A percentile compares a stretch with the other conserved stretches of the same genome.
Evolutionary conservation across 2,329 filamentous ascomycete species (phyloP).

Genomic region (Paraphoma chrysanthemicola): DNA sequence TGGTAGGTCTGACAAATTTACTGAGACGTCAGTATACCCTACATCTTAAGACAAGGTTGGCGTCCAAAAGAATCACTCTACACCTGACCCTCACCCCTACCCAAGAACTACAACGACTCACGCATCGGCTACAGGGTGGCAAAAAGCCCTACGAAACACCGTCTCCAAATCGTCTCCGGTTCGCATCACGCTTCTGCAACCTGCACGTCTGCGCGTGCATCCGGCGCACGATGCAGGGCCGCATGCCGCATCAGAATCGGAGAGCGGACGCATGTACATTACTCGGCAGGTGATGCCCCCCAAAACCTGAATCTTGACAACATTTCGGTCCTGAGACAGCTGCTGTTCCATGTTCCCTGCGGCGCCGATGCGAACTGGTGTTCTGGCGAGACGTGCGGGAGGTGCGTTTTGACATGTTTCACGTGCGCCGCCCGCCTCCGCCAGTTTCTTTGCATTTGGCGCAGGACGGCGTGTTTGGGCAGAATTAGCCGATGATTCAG

Average conservation of each 20-base stretch:
- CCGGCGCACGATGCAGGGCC: conserved; percentile 13
- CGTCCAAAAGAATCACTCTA: too few relatives aligned
- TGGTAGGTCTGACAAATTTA: too few relatives aligned
- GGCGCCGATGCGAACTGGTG: conserved; percentile 3
- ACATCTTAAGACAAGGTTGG: too few relatives aligned
- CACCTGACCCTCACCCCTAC: too few relatives aligned
- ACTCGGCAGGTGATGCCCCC: conserved; percentile 13
- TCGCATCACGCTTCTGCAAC: conserved; percentile 1
- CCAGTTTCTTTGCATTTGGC: not conserved
- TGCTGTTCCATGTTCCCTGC: too few relatives aligned
- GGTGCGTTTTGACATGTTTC: conserved; percentile 4
- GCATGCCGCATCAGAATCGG: conserved; percentile 3
- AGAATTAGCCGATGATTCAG: not conserved
- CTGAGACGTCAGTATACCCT: too few relatives aligned
- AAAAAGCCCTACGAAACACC: not conserved
- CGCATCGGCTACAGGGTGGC: not conserved
- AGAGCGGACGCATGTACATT: conserved; percentile 18
- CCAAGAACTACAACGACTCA: not conserved
- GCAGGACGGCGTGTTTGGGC: not conserved
- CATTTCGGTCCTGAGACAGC: not conserved
- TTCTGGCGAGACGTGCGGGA: not conserved
- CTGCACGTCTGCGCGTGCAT: conserved; percentile 2
- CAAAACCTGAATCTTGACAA: not conserved
- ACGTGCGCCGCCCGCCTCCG: not conserved
- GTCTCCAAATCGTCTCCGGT: not conserved